Evolutionary conservation across 176 grass and related monocot species (phyloP).

Genomic region (sorghum (Sorghum bicolor)): Sorghum_bicolor_NCBIv3 NC_012874.2:44121501-44122000

Average conservation of each 20-base stretch:
- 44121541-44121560: not conserved
- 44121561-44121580: not conserved
- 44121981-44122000: not conserved
- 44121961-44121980: not conserved
- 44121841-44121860: not conserved
- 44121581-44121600: not conserved
- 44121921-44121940: not conserved
- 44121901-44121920: not conserved
- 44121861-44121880: not conserved
- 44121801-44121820: not conserved
- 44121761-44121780: not conserved
- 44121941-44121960: not conserved
- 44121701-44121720: not conserved
- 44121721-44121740: not conserved
- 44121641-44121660: constrained; percentile 90
- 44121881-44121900: not conserved
- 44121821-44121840: not conserved
- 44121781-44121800: not conserved
- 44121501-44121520: not conserved
- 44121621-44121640: constrained; percentile 88
- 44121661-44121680: constrained; percentile 96
- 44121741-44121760: not conserved
- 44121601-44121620: constrained; percentile 59
- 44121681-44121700: constrained; percentile 89
- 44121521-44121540: not conserved